A percentile compares a stretch with the other conserved stretches of the same genome.
These are phyloP conservation scores for Trichoderma endophyticum DNA, from an alignment of 2,329 filamentous ascomycete species.

Conservation along the genomic window DNA sequence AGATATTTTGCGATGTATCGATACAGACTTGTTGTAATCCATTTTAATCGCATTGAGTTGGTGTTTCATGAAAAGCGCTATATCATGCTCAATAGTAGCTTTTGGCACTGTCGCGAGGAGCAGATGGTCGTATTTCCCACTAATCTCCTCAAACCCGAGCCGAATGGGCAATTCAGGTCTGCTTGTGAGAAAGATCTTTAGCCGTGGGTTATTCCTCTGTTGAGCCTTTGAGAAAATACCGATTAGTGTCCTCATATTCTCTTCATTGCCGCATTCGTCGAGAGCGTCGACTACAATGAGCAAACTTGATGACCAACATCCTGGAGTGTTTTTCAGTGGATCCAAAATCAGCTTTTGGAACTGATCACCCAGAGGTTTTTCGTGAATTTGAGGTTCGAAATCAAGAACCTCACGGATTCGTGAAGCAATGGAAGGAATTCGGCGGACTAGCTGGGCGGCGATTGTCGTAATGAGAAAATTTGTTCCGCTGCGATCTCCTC, in stretches of 20 bases:
- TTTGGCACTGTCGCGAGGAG: neutral
- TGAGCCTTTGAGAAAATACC: conserved; percentile 18
- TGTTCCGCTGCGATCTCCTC: conserved; percentile 36
- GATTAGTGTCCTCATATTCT: conserved; percentile 33
- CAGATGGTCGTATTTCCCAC: conserved; percentile 15
- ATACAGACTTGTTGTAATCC: conserved; percentile 17
- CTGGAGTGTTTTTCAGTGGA: conserved; percentile 27
- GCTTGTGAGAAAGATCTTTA: conserved; percentile 42
- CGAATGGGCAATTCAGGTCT: conserved; percentile 40
- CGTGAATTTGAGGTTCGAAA: conserved; percentile 28
- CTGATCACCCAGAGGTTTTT: conserved; percentile 34
- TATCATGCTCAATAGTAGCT: neutral
- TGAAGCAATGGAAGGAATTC: conserved; percentile 28
- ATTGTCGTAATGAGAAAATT: conserved; percentile 41
- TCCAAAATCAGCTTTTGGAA: conserved; percentile 39
- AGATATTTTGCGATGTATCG: neutral
- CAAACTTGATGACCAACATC: neutral
- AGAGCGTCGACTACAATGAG: conserved; percentile 37
- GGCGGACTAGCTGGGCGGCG: conserved; percentile 31
- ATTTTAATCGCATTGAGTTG: neutral
- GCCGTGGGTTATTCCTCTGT: conserved; percentile 18
- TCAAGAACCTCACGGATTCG: conserved; percentile 32
- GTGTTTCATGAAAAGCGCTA: neutral
- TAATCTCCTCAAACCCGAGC: conserved; percentile 33
- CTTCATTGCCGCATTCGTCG: conserved; percentile 29